These are phyloP conservation scores for Klebsormidium nitens DNA, from an alignment of 139 green algal species.

Conservation along the genomic window DNA sequence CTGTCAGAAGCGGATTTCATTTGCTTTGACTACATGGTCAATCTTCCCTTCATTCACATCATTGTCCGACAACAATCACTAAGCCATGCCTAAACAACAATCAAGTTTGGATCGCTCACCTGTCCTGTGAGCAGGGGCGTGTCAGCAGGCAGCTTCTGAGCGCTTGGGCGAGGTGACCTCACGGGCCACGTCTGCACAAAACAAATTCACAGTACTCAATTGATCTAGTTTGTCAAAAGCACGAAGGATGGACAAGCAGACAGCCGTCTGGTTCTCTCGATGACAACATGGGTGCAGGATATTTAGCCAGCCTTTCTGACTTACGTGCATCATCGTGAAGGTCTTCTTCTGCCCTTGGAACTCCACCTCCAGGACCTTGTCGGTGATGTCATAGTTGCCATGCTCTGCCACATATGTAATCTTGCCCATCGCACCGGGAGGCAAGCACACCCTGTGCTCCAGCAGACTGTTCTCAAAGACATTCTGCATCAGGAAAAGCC, in stretches of 20 bases:
- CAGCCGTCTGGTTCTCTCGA: no score
- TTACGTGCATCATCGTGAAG: constrained; percentile 84
- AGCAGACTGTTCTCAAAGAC: constrained; percentile 95
- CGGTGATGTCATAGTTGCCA: constrained; percentile 16
- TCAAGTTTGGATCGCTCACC: constrained; percentile 12
- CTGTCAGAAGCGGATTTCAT: no score
- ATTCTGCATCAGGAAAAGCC: no score
- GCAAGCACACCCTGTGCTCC: constrained; percentile 87
- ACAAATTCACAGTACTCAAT: no score
- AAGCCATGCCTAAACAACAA: no score
- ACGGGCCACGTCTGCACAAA: constrained; percentile 85
- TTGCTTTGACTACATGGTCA: no score
- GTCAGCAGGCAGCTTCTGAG: constrained; percentile 91
- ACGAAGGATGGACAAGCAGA: no score
- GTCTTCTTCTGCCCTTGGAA: constrained; percentile 89
- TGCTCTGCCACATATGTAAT: constrained; percentile 76
- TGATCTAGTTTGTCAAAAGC: no score
- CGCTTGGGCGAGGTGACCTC: constrained; percentile 79
- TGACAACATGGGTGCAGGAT: no score
- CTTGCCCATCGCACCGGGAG: constrained; percentile 73
- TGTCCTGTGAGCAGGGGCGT: constrained; percentile 97
- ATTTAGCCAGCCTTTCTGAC: neutral
- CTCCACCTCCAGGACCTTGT: constrained; percentile 90
- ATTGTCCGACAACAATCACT: no score
- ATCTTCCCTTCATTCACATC: no score